Conservation (phyloP, 2,329 filamentous ascomycete genomes). For the Fusarium sp. region DNA sequence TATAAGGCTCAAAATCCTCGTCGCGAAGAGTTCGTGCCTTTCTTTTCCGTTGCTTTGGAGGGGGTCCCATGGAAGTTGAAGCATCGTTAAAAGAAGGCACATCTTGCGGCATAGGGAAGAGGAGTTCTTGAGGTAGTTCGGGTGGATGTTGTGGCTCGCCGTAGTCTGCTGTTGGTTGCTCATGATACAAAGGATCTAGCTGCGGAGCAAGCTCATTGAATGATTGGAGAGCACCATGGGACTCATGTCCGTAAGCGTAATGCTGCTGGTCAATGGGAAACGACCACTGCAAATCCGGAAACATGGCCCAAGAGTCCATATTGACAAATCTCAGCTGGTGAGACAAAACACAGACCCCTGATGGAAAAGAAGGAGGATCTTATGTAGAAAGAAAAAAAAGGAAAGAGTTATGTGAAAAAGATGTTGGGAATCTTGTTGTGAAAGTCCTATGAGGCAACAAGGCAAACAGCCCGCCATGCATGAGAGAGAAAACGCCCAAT, state of each 20-base stretch:
- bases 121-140: accelerated
- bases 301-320: background rate
- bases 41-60: background rate
- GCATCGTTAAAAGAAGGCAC: accelerated
- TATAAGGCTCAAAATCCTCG: conserved; percentile 6
- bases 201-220: too few species aligned
- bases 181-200: too few species aligned
- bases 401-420: background rate
- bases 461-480: too few species aligned
- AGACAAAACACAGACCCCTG: accelerated
- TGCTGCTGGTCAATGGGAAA: background rate
- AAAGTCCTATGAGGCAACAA: background rate
- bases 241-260: background rate
- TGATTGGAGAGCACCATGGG: background rate
- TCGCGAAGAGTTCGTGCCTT: conserved; percentile 8
- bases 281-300: background rate
- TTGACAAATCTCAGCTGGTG: background rate
- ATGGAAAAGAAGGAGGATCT: too few species aligned
- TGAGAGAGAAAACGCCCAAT: background rate
- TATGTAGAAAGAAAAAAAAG: background rate
- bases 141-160: accelerated
- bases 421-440: background rate
- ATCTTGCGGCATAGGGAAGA: accelerated
- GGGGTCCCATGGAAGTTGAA: background rate
- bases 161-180: too few species aligned